Conservation (phyloP, 306 rosid genomes). For the Quercus cerris region DNA sequence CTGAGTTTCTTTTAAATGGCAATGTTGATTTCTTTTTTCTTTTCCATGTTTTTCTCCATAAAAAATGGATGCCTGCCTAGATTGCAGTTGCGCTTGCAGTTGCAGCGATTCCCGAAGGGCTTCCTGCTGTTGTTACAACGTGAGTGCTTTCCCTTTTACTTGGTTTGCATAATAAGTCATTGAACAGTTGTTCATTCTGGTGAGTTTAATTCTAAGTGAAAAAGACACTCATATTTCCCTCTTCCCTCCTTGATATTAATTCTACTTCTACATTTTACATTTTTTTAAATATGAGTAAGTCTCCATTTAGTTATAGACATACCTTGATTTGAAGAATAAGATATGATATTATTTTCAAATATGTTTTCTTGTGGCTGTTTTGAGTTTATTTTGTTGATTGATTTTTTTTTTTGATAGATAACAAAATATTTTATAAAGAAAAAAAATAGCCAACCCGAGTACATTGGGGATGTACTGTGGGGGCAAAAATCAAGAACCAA, state of each 20-base stretch:
- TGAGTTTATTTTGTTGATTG: not conserved
- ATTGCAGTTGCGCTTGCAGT: slow-evolving; percentile 99
- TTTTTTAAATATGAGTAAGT: not conserved
- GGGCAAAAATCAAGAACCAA: too few species aligned
- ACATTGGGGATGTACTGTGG: too few species aligned
- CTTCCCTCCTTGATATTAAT: too few species aligned
- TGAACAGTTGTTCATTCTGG: slow-evolving; percentile 1
- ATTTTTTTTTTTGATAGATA: too few species aligned
- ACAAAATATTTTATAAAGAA: too few species aligned
- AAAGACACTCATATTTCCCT: not conserved
- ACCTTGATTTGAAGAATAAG: not conserved
- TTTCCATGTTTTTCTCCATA: not conserved
- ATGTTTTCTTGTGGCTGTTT: not conserved
- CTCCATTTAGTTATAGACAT: not conserved
- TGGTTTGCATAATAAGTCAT: slow-evolving; percentile 19
- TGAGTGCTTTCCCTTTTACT: slow-evolving; percentile 39
- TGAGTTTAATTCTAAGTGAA: slow-evolving; percentile 1
- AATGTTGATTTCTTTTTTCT: not conserved
- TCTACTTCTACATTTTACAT: not conserved
- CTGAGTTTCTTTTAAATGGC: not conserved
- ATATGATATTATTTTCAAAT: not conserved
- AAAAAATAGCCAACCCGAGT: too few species aligned
- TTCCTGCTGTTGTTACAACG: slow-evolving; percentile 99
- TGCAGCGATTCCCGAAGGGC: slow-evolving; percentile 99
- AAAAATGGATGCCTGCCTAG: slow-evolving; percentile 35